Evolutionary conservation across 2,329 filamentous ascomycete species (phyloP), one percentile per base, ranked within the genome.

Genomic region (Pseudocercospora vitis): DNA sequence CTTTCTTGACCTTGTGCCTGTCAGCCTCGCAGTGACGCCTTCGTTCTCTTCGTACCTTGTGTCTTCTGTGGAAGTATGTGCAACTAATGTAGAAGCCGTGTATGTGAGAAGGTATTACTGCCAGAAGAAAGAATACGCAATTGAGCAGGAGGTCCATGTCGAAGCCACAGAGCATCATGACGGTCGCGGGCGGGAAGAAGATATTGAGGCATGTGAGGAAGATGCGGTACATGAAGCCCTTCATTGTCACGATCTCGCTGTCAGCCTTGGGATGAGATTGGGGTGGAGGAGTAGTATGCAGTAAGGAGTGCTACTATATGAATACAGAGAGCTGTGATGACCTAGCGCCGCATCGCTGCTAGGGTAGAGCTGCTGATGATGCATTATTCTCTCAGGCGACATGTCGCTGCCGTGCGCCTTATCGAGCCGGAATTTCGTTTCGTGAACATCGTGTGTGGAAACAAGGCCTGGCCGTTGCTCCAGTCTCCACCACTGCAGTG

Each of bases 31-130:
- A 26, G 24, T 23, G 39, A 32, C 42, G 12, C 19, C 14, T 12
- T 26, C 7, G 40, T 9, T 31, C 44, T 23, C 18, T 24, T 24
- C 45, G 21, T 52, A 69, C 68, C 59, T 70, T 72, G 3, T 63
- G 62, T 40, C 68, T 64, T 26, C 73, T 64, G 35, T 69, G 67
- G 58, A 73, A 74, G 56, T 73, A 75, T 0, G 67, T 68, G 52
- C 68, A 68, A 24, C 63, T 68, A 47, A 75, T 66, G 57, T 74
- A 74, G 59, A 75, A 74, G 33, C 69, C 72, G 53, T 75, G 73
- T 3, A 74, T 59, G 51, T 75, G 71, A 3, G 64, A 67, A 2
- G 72, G 73, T 6, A 75, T 66, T 18, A 74, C 66, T 6, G 70
- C 72, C n/a, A 70, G 65, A 28, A 74, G 46, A 59, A 74, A 74